phyloP scores from a whole-genome alignment of 108 stramenopile genomes.

The Stephanodiscus triporus region DNA sequence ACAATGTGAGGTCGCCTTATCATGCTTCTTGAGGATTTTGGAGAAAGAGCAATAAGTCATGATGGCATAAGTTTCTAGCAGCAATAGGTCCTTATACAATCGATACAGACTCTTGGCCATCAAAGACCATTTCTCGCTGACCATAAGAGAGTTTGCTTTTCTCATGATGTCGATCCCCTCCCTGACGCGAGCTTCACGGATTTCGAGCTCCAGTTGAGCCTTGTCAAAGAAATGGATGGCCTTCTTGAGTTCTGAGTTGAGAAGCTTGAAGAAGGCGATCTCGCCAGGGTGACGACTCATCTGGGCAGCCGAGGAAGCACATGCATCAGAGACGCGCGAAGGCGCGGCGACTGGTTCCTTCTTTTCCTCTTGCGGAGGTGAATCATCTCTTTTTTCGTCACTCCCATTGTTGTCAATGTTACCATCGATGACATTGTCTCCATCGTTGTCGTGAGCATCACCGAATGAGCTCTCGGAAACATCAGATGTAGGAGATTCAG shows the following conservation, averaged over 20 bases:
- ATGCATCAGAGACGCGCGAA: conserved; percentile 10
- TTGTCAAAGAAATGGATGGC: conserved; percentile 87
- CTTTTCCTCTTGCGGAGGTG: conserved; percentile 22
- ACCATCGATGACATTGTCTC: neutral
- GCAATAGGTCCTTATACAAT: conserved; percentile 92
- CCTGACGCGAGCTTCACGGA: conserved; percentile 85
- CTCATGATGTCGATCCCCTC: conserved; percentile 83
- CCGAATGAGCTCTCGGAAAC: conserved; percentile 1
- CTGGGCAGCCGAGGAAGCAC: conserved; percentile 28
- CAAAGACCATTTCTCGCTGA: conserved; percentile 77
- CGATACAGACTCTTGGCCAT: conserved; percentile 89
- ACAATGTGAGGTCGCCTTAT: conserved; percentile 91
- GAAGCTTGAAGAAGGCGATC: conserved; percentile 89
- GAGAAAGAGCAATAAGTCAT: conserved; percentile 98
- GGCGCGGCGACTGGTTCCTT: conserved; percentile 2
- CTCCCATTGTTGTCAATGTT: neutral
- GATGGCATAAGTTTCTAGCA: conserved; percentile 97
- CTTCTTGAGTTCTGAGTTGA: conserved; percentile 90
- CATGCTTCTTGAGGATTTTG: conserved; percentile 99
- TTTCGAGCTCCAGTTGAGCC: conserved; percentile 75
- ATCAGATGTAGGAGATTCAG: conserved; percentile 11
- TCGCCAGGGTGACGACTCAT: conserved; percentile 65
- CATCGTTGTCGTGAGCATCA: conserved; percentile 1
- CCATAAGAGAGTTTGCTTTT: conserved; percentile 82
- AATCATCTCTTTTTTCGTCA: conserved; percentile 9